phyloP scores from a whole-genome alignment of 305 asterid genomes.

The Solanum hybrid region DNA sequence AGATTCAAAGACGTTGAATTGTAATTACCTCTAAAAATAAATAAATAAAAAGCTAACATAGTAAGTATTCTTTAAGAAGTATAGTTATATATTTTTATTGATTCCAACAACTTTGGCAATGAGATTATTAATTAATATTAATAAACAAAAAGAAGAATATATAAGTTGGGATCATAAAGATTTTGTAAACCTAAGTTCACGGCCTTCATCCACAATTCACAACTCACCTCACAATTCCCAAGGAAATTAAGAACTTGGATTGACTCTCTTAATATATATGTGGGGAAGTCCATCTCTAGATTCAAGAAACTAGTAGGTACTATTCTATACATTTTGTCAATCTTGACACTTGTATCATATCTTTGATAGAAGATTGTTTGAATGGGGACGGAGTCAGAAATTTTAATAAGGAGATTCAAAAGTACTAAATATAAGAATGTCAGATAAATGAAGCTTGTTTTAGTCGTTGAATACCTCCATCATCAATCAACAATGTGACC shows the following conservation, averaged over 20 bases:
- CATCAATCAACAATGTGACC: background rate
- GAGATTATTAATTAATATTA: background rate
- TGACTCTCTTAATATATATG: background rate
- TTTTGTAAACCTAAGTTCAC: background rate
- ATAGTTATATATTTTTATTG: background rate
- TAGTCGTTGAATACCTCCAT: background rate
- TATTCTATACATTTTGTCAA: background rate
- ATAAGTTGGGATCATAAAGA: background rate
- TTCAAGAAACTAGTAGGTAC: background rate
- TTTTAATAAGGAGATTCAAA: background rate
- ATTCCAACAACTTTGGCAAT: background rate
- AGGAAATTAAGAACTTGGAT: background rate
- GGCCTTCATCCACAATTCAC: background rate
- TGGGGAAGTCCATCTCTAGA: background rate
- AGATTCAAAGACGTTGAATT: background rate
- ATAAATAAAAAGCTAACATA: background rate
- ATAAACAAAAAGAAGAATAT: background rate
- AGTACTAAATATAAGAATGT: background rate
- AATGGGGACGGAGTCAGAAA: accelerated
- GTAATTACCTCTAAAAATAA: background rate
- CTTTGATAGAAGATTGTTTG: background rate
- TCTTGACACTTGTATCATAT: background rate
- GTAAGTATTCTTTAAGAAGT: background rate
- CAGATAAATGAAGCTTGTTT: background rate
- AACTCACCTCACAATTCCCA: background rate